Evolutionary conservation across 2,329 filamentous ascomycete genomes (phyloP).

Genomic region (Paramyrothecium roridum): DNA sequence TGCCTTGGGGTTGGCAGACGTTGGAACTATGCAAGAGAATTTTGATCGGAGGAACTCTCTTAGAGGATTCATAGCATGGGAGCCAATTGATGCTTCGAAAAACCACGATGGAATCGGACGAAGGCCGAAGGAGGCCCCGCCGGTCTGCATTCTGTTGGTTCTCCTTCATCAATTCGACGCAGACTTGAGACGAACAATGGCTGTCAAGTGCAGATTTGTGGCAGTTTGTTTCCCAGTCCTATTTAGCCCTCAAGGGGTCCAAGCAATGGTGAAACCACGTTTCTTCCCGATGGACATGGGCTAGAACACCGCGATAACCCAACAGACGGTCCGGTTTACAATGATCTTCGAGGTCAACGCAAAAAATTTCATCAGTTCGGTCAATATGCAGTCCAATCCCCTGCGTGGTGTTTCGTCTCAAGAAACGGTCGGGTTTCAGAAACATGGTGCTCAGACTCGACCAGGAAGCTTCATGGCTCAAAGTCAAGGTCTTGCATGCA

Average conservation of each 20-base stretch:
- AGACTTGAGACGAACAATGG: background rate
- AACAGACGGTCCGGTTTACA: background rate
- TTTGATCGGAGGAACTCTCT: no score
- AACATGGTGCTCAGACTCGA: background rate
- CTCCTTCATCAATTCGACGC: background rate
- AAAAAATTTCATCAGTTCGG: no score
- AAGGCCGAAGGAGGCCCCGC: no score
- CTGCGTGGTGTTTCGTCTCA: background rate
- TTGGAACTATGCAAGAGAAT: no score
- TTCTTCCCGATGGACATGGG: background rate
- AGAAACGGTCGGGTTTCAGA: background rate
- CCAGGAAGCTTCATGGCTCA: background rate
- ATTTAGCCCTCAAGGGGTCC: background rate
- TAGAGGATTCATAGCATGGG: no score
- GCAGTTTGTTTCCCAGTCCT: background rate
- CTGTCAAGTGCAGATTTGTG: background rate
- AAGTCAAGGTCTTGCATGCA: no score
- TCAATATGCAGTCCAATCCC: no score
- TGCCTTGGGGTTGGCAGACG: no score
- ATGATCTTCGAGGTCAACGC: no score
- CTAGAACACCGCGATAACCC: background rate
- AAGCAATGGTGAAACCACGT: background rate
- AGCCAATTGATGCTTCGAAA: no score
- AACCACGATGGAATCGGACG: no score
- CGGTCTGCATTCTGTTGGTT: background rate